Evolutionary conservation across 2,329 filamentous ascomycete genomes (phyloP).

Genomic region (Talaromyces sp.): DNA sequence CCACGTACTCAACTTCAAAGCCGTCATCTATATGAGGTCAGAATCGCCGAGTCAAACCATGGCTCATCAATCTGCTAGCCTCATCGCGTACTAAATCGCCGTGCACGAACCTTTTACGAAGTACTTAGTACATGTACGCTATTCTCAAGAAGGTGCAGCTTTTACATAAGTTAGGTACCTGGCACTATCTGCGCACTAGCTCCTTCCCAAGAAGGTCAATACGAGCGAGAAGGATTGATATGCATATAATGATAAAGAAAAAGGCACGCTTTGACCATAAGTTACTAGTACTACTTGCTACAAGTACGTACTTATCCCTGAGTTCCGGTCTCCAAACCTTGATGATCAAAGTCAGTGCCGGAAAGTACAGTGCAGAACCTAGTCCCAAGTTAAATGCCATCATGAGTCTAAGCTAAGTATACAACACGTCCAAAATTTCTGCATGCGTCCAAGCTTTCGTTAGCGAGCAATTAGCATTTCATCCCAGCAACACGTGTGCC

Average conservation of each 20-base stretch:
- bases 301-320: neutral
- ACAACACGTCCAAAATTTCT: neutral
- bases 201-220: neutral
- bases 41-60: neutral
- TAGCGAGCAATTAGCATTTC: conserved; percentile 1
- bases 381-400: neutral
- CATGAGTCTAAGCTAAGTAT: neutral
- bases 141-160: neutral
- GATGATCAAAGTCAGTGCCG: neutral
- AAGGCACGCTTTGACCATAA: neutral
- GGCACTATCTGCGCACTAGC: neutral
- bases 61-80: neutral
- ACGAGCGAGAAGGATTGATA: neutral
- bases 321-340: neutral
- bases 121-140: neutral
- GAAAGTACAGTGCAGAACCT: neutral
- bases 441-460: neutral
- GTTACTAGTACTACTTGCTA: neutral
- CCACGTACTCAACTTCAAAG: neutral
- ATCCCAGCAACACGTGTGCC: neutral
- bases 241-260: neutral
- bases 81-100: neutral
- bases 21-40: neutral
- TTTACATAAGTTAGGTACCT: neutral
- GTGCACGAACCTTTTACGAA: neutral